Evolutionary conservation across 306 rosid species (phyloP), one percentile per base, ranked within the genome.

Genomic region (Gynostemma pentaphyllum): DNA sequence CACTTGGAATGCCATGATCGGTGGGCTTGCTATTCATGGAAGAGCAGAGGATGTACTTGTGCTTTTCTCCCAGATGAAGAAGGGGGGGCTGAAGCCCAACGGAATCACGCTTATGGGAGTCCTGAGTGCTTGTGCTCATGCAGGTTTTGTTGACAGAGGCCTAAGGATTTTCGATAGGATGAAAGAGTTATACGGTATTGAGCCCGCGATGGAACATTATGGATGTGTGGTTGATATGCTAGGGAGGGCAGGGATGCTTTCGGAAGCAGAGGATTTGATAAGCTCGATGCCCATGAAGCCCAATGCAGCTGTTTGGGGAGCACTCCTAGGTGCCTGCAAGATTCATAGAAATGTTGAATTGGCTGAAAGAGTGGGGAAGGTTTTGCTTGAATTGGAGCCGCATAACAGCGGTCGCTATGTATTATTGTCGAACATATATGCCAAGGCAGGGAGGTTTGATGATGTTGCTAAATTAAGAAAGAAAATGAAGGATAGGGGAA

Each of bases 1-100:
- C 11, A 79, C 85, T 41, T 81, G 87, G 87, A 85, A 85, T 81
- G 85, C 91, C 40, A 85, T 81, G 87, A 85, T 85, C 30, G 75
- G 81, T 19, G 85, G 80, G 40, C 82, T 85, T 36, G 82, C 85
- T 46, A 68, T 72, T 50, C 81, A 85, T 22, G 85, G 91, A 18
- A 67, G 76, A 69, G 85, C 83, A 45, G 78, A 75, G 46, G 83
- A 85, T 41, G 85, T 80, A 34, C 48, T 85, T 37, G 67, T 70
- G 48, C 78, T 81, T n/a, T 77, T 79, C 70, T 68, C 60, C 37
- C 77, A 79, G 75, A 75, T 85, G 87, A 72, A 66, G 21, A 40
- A 23, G 72, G 76, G 71, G 59, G 77, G 65, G 44, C 21, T 61
- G 48, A 76, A 77, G 52, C 91, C 85, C 2, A 75, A 79, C 54